Evolutionary conservation across 2,329 filamentous ascomycete genomes (phyloP).

Genomic region (Colletotrichum sp.): DNA sequence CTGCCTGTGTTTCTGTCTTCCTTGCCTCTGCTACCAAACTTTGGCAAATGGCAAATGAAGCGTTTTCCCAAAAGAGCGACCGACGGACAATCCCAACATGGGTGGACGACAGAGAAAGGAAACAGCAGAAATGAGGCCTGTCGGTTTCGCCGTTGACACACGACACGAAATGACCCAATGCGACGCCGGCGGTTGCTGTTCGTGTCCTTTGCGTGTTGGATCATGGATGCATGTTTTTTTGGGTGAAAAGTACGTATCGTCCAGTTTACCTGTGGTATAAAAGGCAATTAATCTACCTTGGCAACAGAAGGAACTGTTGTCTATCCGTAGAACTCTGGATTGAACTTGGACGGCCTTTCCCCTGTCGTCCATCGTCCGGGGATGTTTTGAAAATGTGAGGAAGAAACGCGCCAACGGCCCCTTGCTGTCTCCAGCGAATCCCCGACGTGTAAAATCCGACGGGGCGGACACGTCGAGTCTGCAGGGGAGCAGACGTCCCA

Average conservation of each 20-base stretch:
- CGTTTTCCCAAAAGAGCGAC: background rate
- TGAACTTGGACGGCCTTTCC: background rate
- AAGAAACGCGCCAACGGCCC: conserved; percentile 17
- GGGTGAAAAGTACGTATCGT: background rate
- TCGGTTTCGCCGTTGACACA: conserved; percentile 3
- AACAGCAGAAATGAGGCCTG: background rate
- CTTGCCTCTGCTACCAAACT: background rate
- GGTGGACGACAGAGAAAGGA: background rate
- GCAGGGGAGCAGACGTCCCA: background rate
- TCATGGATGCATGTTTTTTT: background rate
- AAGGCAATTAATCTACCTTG: background rate
- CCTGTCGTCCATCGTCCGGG: conserved; percentile 1
- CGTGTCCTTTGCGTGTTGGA: background rate
- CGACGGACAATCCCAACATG: conserved; percentile 8
- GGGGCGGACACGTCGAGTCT: conserved; percentile 1
- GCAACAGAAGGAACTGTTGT: background rate
- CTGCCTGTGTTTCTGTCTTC: background rate
- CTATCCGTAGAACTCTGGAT: background rate
- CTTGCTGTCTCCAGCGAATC: conserved; percentile 3
- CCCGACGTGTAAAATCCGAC: background rate
- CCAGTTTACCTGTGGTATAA: background rate
- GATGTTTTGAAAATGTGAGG: conserved; percentile 14
- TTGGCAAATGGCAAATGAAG: conserved; percentile 15
- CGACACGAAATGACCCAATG: conserved; percentile 13
- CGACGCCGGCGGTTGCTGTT: background rate